Evolutionary conservation across 352 stramenopile genomes (phyloP), one percentile per base, ranked within the genome.

Genomic region (Globisporangium recalcitrans): DNA sequence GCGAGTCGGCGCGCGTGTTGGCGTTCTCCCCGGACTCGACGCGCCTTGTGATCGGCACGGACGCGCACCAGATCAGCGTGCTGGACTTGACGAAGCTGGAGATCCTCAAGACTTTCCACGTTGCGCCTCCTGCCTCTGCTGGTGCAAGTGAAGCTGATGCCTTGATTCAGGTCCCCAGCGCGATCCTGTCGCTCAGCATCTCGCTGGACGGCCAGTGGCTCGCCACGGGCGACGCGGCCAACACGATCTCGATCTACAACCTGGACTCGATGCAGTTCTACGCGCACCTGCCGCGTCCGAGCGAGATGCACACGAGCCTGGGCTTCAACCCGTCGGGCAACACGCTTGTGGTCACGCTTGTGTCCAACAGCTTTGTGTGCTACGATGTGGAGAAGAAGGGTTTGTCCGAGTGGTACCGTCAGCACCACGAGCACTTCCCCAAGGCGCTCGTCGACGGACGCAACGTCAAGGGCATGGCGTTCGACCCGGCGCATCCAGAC

Each of bases 261-360:
- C 72, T 94, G 26, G 85, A 94, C 75, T 88, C 85, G 66, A 92
- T 94, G 85, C 78, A 88, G 69, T 85, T 87, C 47, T 89, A 90
- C 69, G 78, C 71, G 60, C 77, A 88, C 51, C 57, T 91, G 57
- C 84, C 82, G 47, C 72, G 68, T 0, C 79, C 85, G 9, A 71
- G 64, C 31, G 82, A 87, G 46, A 93, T 90, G 78, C 80, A 91
- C 71, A 91, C 82, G 29, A 90, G 71, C 58, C 80, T 93, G 63
- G 73, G 72, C 40, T 92, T 94, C 59, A 90, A 90, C 59, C 75
- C 85, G 16, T 88, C 73, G 34, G 80, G 79, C 59, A 88, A 85
- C 67, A 85, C 74, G 32, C 73, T 94, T 40, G 83, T 94, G 16
- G 85, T 90, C 24, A 91, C 85, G 49, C 77, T 91, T 22, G 81